Conservation (phyloP, 1,284 basidiomycete species). For the Cystobasidiaceae sp. region DNA sequence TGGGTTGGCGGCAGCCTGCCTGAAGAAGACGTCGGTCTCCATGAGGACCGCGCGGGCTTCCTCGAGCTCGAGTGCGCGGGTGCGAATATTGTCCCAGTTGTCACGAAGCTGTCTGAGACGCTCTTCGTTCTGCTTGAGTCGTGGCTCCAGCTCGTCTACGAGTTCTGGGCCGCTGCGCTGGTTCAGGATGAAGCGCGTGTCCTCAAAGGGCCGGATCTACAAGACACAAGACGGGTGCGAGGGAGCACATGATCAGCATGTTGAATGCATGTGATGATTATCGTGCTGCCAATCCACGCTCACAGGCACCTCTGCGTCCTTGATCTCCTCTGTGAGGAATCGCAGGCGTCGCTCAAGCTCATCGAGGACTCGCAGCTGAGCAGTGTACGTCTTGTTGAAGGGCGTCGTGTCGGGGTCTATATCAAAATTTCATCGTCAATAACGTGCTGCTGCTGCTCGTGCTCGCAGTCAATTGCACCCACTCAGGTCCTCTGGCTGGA, state of each 20-base stretch:
- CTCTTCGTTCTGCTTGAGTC: constrained; percentile 79
- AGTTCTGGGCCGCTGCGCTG: constrained; percentile 87
- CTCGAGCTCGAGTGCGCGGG: constrained; percentile 77
- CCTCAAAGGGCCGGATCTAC: constrained; percentile 55
- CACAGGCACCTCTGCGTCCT: constrained; percentile 56
- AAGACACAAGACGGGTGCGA: too few relatives aligned
- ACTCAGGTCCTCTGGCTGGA: constrained; percentile 95
- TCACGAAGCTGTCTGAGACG: constrained; percentile 88
- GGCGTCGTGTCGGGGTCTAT: constrained; percentile 91
- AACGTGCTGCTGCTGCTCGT: too few relatives aligned
- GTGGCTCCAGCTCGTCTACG: constrained; percentile 86
- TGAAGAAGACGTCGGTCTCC: constrained; percentile 96
- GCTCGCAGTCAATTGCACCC: too few relatives aligned
- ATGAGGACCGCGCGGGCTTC: constrained; percentile 89
- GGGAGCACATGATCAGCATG: too few relatives aligned
- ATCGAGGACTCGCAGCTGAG: constrained; percentile 81
- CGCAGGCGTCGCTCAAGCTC: constrained; percentile 92
- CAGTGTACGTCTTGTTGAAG: constrained; percentile 97
- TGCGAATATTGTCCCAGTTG: constrained; percentile 82
- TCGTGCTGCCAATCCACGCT: constrained; percentile 55
- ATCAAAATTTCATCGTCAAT: constrained; percentile 49
- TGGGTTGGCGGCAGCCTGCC: constrained; percentile 56
- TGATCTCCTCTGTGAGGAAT: constrained; percentile 82
- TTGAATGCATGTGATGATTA: too few relatives aligned
- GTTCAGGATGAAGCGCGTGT: constrained; percentile 62